Percentiles rank a stretch among this genome's conserved stretches.
These are phyloP conservation scores for Coemansia sp. DNA, from an alignment of 192 early-diverging fungal genomes.

Conservation along the genomic window DNA sequence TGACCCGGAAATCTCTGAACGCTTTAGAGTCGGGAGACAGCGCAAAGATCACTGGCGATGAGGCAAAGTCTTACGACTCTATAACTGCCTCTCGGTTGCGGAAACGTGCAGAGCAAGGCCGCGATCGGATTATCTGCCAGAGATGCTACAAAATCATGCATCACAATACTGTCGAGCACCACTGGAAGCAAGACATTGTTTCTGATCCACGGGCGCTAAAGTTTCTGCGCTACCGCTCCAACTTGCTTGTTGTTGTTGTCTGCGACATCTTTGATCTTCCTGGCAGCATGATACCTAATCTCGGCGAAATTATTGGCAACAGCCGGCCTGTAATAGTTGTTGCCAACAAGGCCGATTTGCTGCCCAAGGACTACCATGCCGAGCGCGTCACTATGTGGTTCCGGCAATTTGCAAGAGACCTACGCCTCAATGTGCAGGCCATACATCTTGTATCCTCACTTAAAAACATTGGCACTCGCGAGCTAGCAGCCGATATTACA, in stretches of 20 bases:
- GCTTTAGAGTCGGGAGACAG: not conserved
- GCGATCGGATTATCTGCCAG: conserved; percentile 56
- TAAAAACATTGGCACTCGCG: conserved; percentile 55
- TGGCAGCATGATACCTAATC: conserved; percentile 52
- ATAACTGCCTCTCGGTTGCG: conserved; percentile 16
- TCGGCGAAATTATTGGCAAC: conserved; percentile 53
- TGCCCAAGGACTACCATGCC: conserved; percentile 55
- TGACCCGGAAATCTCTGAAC: not conserved
- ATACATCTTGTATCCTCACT: conserved; percentile 59
- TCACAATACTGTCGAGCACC: conserved; percentile 46
- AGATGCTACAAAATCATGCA: conserved; percentile 63
- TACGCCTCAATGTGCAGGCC: conserved; percentile 34
- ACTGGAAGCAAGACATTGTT: conserved; percentile 53
- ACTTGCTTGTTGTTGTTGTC: conserved; percentile 56
- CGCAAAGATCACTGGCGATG: not conserved
- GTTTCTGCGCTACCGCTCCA: conserved; percentile 55
- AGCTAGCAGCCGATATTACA: conserved; percentile 47
- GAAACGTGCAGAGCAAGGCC: conserved; percentile 42
- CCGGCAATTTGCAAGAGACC: conserved; percentile 41
- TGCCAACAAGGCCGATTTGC: conserved; percentile 69
- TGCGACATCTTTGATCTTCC: conserved; percentile 70
- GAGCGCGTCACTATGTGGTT: conserved; percentile 57
- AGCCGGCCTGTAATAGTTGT: conserved; percentile 58
- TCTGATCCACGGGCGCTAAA: conserved; percentile 50
- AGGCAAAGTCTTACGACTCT: not conserved